Evolutionary conservation across 257 asterid species (phyloP).

Genomic region (Cordia subcordata): DNA sequence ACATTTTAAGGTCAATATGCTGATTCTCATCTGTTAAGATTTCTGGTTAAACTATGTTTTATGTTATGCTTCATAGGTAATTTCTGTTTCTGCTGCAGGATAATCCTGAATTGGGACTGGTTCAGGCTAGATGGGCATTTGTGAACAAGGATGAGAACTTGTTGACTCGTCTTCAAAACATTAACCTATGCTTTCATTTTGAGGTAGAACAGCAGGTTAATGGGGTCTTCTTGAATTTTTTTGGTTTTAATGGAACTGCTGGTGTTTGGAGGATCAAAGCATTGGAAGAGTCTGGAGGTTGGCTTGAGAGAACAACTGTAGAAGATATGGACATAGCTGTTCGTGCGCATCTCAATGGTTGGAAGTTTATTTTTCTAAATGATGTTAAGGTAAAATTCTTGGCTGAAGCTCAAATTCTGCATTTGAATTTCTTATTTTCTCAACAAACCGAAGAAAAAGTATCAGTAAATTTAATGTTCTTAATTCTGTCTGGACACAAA

Average conservation of each 20-base stretch:
- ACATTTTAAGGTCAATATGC: constrained; percentile 45
- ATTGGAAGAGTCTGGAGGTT: constrained; percentile 69
- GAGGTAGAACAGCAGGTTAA: constrained; percentile 82
- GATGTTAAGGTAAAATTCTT: constrained; percentile 49
- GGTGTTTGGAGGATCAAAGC: constrained; percentile 77
- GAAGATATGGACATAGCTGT: constrained; percentile 78
- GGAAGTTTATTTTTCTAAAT: constrained; percentile 63
- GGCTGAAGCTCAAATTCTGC: not conserved
- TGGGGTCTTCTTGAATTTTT: constrained; percentile 65
- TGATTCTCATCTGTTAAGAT: not conserved
- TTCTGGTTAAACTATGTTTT: not conserved
- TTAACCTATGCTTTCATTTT: constrained; percentile 61
- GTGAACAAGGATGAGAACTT: constrained; percentile 70
- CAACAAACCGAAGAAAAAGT: not conserved
- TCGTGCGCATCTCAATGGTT: constrained; percentile 63
- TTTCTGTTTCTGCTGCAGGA: constrained; percentile 32
- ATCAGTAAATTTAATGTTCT: no score
- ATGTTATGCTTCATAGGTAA: not conserved
- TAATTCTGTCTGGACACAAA: no score
- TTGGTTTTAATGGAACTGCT: constrained; percentile 75
- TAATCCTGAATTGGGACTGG: constrained; percentile 55
- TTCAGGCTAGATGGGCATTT: constrained; percentile 67
- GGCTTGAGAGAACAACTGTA: constrained; percentile 73
- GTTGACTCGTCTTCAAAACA: constrained; percentile 64
- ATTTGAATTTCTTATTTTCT: not conserved